Evolutionary conservation across 768 basidiomycete genomes (phyloP).

Genomic region (Lactifluus hygrophoroides): DNA sequence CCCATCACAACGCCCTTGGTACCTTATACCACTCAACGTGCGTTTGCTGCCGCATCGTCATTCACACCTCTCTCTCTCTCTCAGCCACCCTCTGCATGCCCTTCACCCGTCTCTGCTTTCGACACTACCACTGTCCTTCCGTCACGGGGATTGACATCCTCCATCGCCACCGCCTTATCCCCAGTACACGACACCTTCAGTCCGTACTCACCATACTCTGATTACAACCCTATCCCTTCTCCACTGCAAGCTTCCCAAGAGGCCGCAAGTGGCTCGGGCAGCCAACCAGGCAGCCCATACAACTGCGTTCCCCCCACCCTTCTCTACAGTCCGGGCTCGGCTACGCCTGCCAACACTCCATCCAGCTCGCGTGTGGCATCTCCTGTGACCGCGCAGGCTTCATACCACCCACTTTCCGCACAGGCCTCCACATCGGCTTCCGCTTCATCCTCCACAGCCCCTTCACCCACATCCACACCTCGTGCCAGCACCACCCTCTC

Average conservation of each 20-base stretch:
- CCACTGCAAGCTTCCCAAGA: constrained; percentile 47
- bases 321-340: constrained; percentile 33
- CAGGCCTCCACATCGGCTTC: constrained; percentile 23
- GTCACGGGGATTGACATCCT: constrained; percentile 33
- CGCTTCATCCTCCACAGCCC: constrained; percentile 14
- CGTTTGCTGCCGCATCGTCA: constrained; percentile 14
- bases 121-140: constrained; percentile 48
- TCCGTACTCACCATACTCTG: constrained; percentile 56
- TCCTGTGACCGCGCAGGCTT: constrained; percentile 23
- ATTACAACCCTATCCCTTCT: constrained; percentile 40
- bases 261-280: not conserved
- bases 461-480: constrained; percentile 25
- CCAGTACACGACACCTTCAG: constrained; percentile 51
- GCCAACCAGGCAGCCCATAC: constrained; percentile 27
- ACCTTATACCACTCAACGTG: constrained; percentile 22
- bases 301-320: constrained; percentile 60
- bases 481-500: constrained; percentile 41
- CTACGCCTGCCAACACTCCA: constrained; percentile 41
- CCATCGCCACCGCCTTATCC: constrained; percentile 28
- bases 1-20: constrained; percentile 37
- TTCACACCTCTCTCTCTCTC: constrained; percentile 28
- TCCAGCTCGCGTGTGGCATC: constrained; percentile 38
- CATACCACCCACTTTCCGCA: constrained; percentile 24
- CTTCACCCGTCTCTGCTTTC: constrained; percentile 39
- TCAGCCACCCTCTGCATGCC: constrained; percentile 23